Evolutionary conservation across 208 protist species (phyloP).

Genomic region (Tritrichomonas foetus): DNA sequence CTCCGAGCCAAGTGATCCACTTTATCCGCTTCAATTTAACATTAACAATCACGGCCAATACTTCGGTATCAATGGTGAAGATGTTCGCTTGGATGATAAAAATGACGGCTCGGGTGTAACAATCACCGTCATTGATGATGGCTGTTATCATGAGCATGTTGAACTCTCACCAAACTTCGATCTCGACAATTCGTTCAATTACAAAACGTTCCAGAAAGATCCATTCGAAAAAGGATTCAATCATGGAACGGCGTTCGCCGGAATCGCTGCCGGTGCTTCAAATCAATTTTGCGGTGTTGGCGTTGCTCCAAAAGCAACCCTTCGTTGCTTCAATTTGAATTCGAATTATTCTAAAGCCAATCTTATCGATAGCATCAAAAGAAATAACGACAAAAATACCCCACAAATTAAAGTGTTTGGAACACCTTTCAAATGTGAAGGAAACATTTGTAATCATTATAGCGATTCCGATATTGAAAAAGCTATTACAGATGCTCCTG

Average conservation of each 20-base stretch:
- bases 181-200: not conserved
- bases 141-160: not conserved
- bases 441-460: not conserved
- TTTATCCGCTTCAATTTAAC: too few species aligned
- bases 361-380: not conserved
- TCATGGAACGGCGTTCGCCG: not conserved
- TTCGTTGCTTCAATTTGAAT: not conserved
- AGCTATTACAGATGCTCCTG: not conserved
- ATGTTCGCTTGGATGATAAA: too few species aligned
- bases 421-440: not conserved
- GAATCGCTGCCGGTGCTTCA: not conserved
- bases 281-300: not conserved
- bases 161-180: not conserved
- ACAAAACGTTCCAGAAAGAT: not conserved
- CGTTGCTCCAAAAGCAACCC: not conserved
- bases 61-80: too few species aligned
- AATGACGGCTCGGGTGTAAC: too few species aligned
- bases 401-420: not conserved
- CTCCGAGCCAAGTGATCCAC: too few species aligned
- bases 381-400: not conserved
- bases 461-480: not conserved
- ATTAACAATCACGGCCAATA: too few species aligned
- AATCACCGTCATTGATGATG: not conserved
- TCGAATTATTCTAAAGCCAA: not conserved
- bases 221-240: not conserved